These are phyloP conservation scores for Cercospora sojina DNA, from an alignment of 2,329 filamentous ascomycete species.

Conservation along the genomic window DNA sequence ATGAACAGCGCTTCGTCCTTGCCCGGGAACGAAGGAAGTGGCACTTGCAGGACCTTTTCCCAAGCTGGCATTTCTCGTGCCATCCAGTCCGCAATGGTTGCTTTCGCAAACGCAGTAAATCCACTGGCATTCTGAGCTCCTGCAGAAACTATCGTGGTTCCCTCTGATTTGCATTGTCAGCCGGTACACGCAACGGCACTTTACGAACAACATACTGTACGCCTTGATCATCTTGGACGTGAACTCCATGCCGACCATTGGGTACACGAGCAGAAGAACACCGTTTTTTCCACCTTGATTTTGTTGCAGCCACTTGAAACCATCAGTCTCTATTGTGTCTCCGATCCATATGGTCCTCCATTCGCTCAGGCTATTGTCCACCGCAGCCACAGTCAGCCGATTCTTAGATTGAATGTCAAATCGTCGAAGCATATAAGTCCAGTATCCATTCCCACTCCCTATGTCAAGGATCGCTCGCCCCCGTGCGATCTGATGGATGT, in stretches of 20 bases:
- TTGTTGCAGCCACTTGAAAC: conserved; percentile 56
- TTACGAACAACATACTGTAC: conserved; percentile 45
- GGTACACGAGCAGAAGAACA: conserved; percentile 70
- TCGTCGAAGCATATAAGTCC: conserved; percentile 67
- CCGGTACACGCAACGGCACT: neutral
- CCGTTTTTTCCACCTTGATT: conserved; percentile 53
- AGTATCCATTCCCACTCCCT: conserved; percentile 73
- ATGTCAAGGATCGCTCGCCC: conserved; percentile 61
- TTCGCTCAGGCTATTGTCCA: conserved; percentile 67
- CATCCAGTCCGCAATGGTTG: conserved; percentile 68
- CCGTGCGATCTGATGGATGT: conserved; percentile 57
- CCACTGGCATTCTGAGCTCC: conserved; percentile 74
- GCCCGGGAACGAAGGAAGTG: conserved; percentile 71
- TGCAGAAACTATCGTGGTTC: conserved; percentile 67
- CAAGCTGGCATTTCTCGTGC: conserved; percentile 56
- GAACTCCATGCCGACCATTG: conserved; percentile 66
- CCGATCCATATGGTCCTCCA: conserved; percentile 69
- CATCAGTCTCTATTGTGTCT: conserved; percentile 65
- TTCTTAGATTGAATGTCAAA: conserved; percentile 49
- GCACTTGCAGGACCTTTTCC: conserved; percentile 61
- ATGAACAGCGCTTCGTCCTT: conserved; percentile 75
- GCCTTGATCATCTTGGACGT: conserved; percentile 61
- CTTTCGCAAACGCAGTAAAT: conserved; percentile 66
- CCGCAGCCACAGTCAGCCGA: conserved; percentile 51
- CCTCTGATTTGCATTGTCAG: conserved; percentile 31